These are phyloP conservation scores for Cyclotella choctawhatcheeana DNA, from an alignment of 108 stramenopile genomes.

Conservation along the genomic window DNA sequence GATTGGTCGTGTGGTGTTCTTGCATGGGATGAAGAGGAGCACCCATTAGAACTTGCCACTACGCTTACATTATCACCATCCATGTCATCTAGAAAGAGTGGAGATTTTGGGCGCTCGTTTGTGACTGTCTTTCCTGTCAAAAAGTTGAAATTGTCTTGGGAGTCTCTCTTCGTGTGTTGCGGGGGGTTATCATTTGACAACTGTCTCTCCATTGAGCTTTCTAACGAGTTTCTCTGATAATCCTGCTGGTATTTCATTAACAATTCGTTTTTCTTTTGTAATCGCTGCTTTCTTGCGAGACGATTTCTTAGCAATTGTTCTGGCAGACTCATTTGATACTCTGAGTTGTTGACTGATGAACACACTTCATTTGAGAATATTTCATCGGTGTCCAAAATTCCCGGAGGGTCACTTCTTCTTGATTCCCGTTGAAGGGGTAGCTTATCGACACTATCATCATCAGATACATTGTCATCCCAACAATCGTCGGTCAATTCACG, in stretches of 20 bases:
- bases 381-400: not conserved
- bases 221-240: not conserved
- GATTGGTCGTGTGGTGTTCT: conserved; percentile 4
- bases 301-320: conserved; percentile 44
- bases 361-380: not conserved
- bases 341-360: not conserved
- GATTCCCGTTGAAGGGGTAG: conserved; percentile 7
- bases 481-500: conserved; percentile 35
- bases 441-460: conserved; percentile 14
- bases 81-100: conserved; percentile 17
- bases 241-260: conserved; percentile 20
- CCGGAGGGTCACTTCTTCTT: not conserved
- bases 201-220: not conserved
- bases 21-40: not conserved
- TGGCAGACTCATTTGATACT: conserved; percentile 24
- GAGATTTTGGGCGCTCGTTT: not conserved
- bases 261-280: conserved; percentile 29
- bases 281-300: conserved; percentile 24
- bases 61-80: conserved; percentile 34
- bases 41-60: conserved; percentile 32
- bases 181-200: not conserved
- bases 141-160: conserved; percentile 8
- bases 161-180: conserved; percentile 3
- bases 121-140: not conserved
- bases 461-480: conserved; percentile 40